These are phyloP conservation scores for Fusarium sp. DNA, from an alignment of 2,329 filamentous ascomycete genomes.

Conservation along the genomic window DNA sequence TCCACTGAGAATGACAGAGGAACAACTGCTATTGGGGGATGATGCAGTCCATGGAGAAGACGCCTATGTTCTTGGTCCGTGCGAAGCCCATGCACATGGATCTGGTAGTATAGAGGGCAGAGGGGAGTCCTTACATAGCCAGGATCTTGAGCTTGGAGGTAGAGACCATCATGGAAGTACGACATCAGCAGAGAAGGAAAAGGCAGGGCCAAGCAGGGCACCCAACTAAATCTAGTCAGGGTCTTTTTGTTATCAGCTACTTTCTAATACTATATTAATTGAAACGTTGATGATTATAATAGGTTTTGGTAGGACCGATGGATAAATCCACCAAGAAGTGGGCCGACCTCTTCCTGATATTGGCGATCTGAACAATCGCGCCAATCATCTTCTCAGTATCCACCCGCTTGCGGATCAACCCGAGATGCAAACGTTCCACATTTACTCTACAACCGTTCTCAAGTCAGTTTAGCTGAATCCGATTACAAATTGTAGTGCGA, in stretches of 20 bases:
- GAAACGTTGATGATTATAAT: no score
- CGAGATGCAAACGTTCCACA: rapidly evolving
- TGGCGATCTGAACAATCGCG: no score
- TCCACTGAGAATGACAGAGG: background rate
- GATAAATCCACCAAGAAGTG: no score
- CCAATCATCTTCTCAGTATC: background rate
- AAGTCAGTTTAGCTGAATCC: background rate
- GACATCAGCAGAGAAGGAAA: background rate
- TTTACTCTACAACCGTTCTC: background rate
- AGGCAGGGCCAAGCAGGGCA: background rate
- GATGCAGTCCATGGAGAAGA: background rate
- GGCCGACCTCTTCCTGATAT: no score
- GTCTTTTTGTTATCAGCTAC: no score
- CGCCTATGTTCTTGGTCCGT: background rate
- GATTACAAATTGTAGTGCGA: rapidly evolving
- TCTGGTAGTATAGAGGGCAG: background rate
- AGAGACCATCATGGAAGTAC: background rate
- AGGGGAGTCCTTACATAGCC: background rate
- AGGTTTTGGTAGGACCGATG: no score
- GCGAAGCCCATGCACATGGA: background rate
- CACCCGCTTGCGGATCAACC: rapidly evolving
- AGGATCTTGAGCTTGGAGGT: background rate
- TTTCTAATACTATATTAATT: no score
- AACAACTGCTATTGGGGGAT: background rate
- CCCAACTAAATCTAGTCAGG: no score